Conservation (phyloP, 2,329 filamentous ascomycete genomes). For the Xylaria sp. region DNA sequence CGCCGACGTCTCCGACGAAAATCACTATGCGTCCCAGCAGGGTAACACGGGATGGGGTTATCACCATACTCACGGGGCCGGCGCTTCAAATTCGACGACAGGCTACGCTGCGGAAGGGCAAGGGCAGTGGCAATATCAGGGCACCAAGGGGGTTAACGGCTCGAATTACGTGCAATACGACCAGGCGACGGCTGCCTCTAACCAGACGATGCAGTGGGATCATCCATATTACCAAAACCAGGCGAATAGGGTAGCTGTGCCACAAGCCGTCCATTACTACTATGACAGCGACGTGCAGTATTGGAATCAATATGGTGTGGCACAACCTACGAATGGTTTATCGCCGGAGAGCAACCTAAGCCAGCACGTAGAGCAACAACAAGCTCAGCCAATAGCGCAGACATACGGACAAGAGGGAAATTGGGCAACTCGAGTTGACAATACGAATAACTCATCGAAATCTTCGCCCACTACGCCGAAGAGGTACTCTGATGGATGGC, state of each 20-base stretch:
- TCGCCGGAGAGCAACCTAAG: background rate
- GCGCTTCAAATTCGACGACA: constrained; percentile 7
- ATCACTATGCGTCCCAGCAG: constrained; percentile 25
- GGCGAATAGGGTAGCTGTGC: constrained; percentile 22
- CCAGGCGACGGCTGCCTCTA: constrained; percentile 5
- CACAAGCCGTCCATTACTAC: constrained; percentile 31
- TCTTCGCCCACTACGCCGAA: constrained; percentile 2
- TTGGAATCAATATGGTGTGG: constrained; percentile 28
- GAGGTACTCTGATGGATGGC: constrained; percentile 24
- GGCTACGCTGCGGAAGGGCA: constrained; percentile 23
- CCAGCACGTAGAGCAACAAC: constrained; percentile 20
- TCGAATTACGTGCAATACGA: constrained; percentile 9
- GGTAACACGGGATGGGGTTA: constrained; percentile 25
- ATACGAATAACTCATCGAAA: background rate
- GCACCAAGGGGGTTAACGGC: constrained; percentile 3
- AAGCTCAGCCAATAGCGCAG: constrained; percentile 11
- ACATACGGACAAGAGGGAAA: constrained; percentile 5
- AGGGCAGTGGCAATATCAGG: constrained; percentile 28
- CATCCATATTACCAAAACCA: constrained; percentile 22
- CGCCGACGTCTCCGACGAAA: constrained; percentile 24
- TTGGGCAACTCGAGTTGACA: background rate
- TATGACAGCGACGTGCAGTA: constrained; percentile 26
- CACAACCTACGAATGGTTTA: constrained; percentile 11
- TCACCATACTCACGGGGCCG: background rate
- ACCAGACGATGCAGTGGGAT: constrained; percentile 20